A percentile compares a stretch with the other conserved stretches of the same genome.
Evolutionary conservation across 106 monocot species (phyloP).

Genomic region (Gastrodia elata): DNA sequence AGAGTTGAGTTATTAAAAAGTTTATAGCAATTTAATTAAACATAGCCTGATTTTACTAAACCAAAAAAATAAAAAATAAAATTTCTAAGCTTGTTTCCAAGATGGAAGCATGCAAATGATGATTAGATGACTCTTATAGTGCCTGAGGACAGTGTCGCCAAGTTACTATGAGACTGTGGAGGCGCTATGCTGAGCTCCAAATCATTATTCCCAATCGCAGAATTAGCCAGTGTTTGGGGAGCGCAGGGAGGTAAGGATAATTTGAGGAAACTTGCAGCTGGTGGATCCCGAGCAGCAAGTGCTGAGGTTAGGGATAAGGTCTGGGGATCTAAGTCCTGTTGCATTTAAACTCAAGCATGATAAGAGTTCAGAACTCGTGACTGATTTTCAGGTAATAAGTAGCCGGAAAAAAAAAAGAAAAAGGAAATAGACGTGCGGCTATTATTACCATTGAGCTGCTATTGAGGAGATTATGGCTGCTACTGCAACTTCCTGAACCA

Average conservation of each 20-base stretch:
- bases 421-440: background rate
- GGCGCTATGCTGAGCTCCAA: conserved; percentile 29
- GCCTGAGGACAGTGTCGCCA: background rate
- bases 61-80: background rate
- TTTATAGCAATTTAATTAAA: background rate
- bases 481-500: background rate
- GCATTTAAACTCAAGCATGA: background rate
- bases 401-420: background rate
- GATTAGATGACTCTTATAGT: conserved; percentile 17
- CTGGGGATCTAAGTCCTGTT: background rate
- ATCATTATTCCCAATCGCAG: background rate
- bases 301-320: background rate
- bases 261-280: background rate
- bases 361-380: background rate
- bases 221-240: background rate
- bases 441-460: background rate
- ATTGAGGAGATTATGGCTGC: background rate
- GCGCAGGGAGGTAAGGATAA: background rate
- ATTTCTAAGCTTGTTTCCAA: background rate
- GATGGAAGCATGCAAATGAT: background rate
- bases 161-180: conserved; percentile 6
- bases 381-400: too few species aligned
- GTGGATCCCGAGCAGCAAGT: background rate
- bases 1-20: background rate
- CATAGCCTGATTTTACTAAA: background rate